These are phyloP conservation scores for Arthromyces matolae DNA, from an alignment of 768 basidiomycete genomes.

Conservation along the genomic window DNA sequence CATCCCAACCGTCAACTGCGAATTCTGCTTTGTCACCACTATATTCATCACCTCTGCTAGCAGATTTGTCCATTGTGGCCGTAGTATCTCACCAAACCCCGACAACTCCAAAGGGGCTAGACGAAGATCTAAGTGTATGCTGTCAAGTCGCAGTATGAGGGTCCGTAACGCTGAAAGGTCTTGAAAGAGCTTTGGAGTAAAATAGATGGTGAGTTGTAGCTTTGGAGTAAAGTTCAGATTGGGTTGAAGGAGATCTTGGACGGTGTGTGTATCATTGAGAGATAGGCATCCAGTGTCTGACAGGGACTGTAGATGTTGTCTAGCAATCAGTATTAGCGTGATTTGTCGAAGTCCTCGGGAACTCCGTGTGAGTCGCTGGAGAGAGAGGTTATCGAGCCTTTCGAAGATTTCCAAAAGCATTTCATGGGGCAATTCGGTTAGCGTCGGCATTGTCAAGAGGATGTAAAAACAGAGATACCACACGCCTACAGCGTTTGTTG, in stretches of 20 bases:
- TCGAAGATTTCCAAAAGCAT: constrained; percentile 9
- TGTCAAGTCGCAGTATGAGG: background rate
- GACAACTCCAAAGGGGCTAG: background rate
- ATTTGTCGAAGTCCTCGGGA: background rate
- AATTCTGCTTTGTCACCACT: constrained; percentile 5
- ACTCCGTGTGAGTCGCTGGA: constrained; percentile 1
- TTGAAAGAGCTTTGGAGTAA: background rate
- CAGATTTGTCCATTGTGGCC: constrained; percentile 3
- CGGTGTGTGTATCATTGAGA: constrained; percentile 1
- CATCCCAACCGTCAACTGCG: constrained; percentile 4
- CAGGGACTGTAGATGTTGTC: constrained; percentile 4
- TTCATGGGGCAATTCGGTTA: constrained; percentile 8
- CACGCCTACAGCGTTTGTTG: too few species aligned
- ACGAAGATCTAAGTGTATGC: background rate
- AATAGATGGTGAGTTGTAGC: background rate
- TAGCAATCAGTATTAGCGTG: background rate
- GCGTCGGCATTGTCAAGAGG: background rate
- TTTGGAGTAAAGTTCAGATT: background rate
- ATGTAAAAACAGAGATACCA: too few species aligned
- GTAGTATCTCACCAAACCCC: background rate
- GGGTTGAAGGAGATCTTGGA: constrained; percentile 1
- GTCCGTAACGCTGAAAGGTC: constrained; percentile 4
- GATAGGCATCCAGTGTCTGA: constrained; percentile 3
- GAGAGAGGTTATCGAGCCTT: background rate
- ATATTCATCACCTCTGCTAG: constrained; percentile 11